Percentiles rank a stretch among this genome's conserved stretches.
These are phyloP conservation scores for Candida glaebosa DNA, from an alignment of 805 yeast species.

Conservation along the genomic window DNA sequence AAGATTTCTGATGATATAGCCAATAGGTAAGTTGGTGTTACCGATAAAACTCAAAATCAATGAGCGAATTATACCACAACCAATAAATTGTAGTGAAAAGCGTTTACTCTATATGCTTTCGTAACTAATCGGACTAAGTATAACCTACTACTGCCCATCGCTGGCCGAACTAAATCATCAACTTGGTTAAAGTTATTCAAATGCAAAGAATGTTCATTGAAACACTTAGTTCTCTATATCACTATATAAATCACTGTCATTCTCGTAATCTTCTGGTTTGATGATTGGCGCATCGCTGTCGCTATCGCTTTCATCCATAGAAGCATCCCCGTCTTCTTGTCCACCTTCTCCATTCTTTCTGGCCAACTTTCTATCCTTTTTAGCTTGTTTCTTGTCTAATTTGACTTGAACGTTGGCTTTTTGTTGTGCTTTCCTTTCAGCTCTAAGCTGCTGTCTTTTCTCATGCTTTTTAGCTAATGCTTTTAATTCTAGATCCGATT, in stretches of 20 bases:
- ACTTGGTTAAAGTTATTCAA: neutral
- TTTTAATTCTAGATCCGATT: slow-evolving; percentile 57
- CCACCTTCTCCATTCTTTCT: slow-evolving; percentile 38
- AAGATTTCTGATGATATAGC: too few relatives aligned
- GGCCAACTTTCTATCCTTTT: slow-evolving; percentile 64
- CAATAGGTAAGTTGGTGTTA: too few relatives aligned
- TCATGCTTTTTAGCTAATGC: slow-evolving; percentile 67
- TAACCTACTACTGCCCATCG: too few relatives aligned
- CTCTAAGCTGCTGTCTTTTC: slow-evolving; percentile 57
- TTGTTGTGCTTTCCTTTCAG: slow-evolving; percentile 72
- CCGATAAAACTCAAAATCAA: too few relatives aligned
- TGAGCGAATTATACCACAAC: too few relatives aligned
- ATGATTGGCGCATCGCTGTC: slow-evolving; percentile 34
- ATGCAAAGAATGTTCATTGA: slow-evolving; percentile 2
- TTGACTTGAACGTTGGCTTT: slow-evolving; percentile 73
- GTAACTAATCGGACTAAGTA: too few relatives aligned
- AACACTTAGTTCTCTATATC: slow-evolving; percentile 21
- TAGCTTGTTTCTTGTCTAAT: slow-evolving; percentile 68
- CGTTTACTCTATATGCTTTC: too few relatives aligned
- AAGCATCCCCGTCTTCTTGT: slow-evolving; percentile 22
- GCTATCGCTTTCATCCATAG: slow-evolving; percentile 13
- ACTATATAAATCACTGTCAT: slow-evolving; percentile 48
- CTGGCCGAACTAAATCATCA: too few relatives aligned
- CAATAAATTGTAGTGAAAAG: too few relatives aligned
- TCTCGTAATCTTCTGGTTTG: slow-evolving; percentile 45